Base-by-base conservation (phyloP, 2,329 filamentous ascomycete species). In the Aspergillus quadricinctus region DNA sequence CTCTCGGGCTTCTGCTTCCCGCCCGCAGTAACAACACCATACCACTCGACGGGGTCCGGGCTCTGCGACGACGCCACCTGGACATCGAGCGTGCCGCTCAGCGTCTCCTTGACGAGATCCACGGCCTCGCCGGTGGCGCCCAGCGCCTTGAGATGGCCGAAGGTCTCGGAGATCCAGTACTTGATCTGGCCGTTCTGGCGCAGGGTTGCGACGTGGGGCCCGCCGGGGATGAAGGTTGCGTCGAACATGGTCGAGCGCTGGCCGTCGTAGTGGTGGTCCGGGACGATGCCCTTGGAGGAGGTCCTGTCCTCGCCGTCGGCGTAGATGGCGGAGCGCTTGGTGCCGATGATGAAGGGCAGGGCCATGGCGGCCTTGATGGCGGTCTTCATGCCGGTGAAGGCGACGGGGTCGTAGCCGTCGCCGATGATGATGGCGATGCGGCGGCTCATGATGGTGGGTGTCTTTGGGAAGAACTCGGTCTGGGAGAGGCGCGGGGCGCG, bases 241-340 rank as follows among this genome's bases (percentile, higher is more conserved):
- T 94, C 90, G 61, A 93, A 93, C 80, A 94, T 85, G 37, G 87
- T 76, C 4, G 86, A 90, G 17, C 90, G 83, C 81, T 88, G 86
- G 0, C 88, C 90, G 63, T 92, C 88, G 50, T 93, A 83, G 68
- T 92, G 88, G 68, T 94, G 89, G 63, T 92, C 87, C 0, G 90
- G 86, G 25, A 82, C 74, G 0, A 89, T 74, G 43, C 43, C 43
- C 43, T 46, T 46, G 43, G 43, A 46, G 8, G 43, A 46, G 1
- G 23, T 2, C 49, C 80, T 80, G 60, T 83, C 79, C 57, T 83
- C 82, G 7, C 83, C 83, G 0, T 80, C 82, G 6, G 87, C 82
- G 53, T 79, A 86, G 57, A 93, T 83, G 31, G 84, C 80, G 41
- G 83, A 85, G 6, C 90, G 83, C 21, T 85, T 83, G 0, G 88